phyloP scores from a whole-genome alignment of 2,329 filamentous ascomycete species.

The Penicillium rolfsii region DNA sequence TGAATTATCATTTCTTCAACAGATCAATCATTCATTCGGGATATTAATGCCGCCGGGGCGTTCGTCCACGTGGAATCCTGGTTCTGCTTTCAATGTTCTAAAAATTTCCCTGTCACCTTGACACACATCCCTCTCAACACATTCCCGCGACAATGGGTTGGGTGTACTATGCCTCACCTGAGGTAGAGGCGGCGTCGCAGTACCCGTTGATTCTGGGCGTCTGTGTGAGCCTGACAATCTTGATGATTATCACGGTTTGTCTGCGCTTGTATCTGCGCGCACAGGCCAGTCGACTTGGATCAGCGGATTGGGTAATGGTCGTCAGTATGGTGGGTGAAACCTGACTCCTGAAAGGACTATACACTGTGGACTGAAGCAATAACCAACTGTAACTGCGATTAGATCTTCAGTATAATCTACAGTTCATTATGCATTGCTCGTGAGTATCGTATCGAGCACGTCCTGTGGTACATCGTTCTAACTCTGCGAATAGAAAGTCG shows the following conservation, averaged over 20 bases:
- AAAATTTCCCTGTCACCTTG: background rate
- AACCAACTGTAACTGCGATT: background rate
- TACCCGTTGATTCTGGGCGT: slow-evolving; percentile 56
- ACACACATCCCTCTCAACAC: background rate
- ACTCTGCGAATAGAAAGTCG: slow-evolving; percentile 51
- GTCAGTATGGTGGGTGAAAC: slow-evolving; percentile 37
- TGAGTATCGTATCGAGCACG: slow-evolving; percentile 34
- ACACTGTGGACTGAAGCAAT: background rate
- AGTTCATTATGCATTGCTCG: slow-evolving; percentile 56
- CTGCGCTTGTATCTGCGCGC: slow-evolving; percentile 50
- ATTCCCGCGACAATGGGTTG: slow-evolving; percentile 49
- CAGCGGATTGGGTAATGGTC: slow-evolving; percentile 53
- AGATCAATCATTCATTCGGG: background rate
- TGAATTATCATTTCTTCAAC: background rate
- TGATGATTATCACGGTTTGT: slow-evolving; percentile 50
- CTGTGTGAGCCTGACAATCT: slow-evolving; percentile 49
- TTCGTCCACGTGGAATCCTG: slow-evolving; percentile 5
- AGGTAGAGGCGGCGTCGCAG: slow-evolving; percentile 53
- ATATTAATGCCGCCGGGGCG: background rate
- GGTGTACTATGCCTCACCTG: slow-evolving; percentile 55
- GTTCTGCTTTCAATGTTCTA: background rate
- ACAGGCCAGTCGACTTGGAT: slow-evolving; percentile 49
- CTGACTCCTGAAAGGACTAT: background rate
- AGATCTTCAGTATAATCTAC: slow-evolving; percentile 55
- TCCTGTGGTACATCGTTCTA: background rate